These are phyloP conservation scores for Aspergillus aculeatinus DNA, from an alignment of 2,329 filamentous ascomycete genomes.

Conservation along the genomic window DNA sequence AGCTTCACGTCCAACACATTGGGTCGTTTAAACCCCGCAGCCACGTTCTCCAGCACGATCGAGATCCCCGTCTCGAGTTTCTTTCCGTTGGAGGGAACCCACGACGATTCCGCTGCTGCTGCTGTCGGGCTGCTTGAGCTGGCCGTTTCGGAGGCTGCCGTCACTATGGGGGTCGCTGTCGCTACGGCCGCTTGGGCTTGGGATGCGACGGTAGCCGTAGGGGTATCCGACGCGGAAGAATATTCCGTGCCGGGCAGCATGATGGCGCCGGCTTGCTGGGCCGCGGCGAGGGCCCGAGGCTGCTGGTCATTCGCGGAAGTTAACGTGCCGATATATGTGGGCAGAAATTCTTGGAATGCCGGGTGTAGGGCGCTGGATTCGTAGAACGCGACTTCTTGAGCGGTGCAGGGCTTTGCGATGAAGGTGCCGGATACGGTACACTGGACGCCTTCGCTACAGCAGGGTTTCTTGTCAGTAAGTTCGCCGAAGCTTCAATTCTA, in stretches of 20 bases:
- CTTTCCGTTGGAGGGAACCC: slow-evolving; percentile 55
- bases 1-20: slow-evolving; percentile 95
- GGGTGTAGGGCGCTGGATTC: slow-evolving; percentile 68
- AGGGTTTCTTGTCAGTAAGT: not conserved
- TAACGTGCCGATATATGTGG: slow-evolving; percentile 78
- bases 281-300: slow-evolving; percentile 43
- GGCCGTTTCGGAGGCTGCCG: not conserved
- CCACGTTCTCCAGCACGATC: slow-evolving; percentile 82
- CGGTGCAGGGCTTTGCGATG: slow-evolving; percentile 91
- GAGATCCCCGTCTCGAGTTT: slow-evolving; percentile 74
- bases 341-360: slow-evolving; percentile 77
- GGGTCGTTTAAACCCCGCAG: slow-evolving; percentile 74
- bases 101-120: slow-evolving; percentile 29
- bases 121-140: not conserved
- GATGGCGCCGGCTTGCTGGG: slow-evolving; percentile 46
- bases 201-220: slow-evolving; percentile 16
- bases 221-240: slow-evolving; percentile 21
- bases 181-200: slow-evolving; percentile 7
- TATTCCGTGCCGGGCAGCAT: slow-evolving; percentile 27
- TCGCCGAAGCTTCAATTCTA: not conserved
- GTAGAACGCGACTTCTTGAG: slow-evolving; percentile 86
- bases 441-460: slow-evolving; percentile 77
- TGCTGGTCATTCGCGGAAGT: slow-evolving; percentile 58
- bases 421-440: slow-evolving; percentile 79
- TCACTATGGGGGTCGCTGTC: slow-evolving; percentile 16